These are phyloP conservation scores for Eleusine indica DNA, from an alignment of 176 grass and related monocot species.

Conservation along the genomic window DNA sequence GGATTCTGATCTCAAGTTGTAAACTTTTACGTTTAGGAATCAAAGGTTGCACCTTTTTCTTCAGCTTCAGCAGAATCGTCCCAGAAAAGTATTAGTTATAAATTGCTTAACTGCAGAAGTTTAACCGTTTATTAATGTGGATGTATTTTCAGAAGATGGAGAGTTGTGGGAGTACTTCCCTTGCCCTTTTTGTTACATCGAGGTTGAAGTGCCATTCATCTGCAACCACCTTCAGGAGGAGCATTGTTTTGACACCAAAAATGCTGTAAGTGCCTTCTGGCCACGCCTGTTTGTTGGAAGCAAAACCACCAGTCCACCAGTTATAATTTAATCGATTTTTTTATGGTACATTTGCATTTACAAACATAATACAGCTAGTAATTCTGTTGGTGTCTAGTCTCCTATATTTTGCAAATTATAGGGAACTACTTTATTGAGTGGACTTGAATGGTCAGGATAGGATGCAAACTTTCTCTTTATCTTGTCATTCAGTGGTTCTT, in stretches of 20 bases:
- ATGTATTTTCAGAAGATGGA: conserved; percentile 53
- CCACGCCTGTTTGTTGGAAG: background rate
- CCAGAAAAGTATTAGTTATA: background rate
- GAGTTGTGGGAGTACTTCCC: conserved; percentile 85
- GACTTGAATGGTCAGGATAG: background rate
- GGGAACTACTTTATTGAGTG: background rate
- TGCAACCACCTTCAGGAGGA: conserved; percentile 84
- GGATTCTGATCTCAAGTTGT: background rate
- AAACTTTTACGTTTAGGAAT: background rate
- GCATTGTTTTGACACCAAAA: conserved; percentile 83
- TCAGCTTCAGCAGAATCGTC: background rate
- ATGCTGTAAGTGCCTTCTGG: conserved; percentile 55
- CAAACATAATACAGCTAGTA: background rate
- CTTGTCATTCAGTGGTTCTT: background rate
- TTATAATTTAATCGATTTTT: background rate
- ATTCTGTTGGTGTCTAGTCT: background rate
- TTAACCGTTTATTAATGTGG: conserved; percentile 1
- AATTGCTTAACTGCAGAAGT: background rate
- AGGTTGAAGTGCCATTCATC: conserved; percentile 82
- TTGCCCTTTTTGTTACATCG: conserved; percentile 84
- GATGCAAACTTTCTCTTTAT: background rate
- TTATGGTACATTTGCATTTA: conserved; percentile 19
- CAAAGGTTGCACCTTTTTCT: background rate
- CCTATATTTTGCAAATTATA: background rate
- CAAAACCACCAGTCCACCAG: conserved; percentile 14